phyloP scores from a whole-genome alignment of 345 rosid genomes.

The Mallotus nudiflorus region DNA sequence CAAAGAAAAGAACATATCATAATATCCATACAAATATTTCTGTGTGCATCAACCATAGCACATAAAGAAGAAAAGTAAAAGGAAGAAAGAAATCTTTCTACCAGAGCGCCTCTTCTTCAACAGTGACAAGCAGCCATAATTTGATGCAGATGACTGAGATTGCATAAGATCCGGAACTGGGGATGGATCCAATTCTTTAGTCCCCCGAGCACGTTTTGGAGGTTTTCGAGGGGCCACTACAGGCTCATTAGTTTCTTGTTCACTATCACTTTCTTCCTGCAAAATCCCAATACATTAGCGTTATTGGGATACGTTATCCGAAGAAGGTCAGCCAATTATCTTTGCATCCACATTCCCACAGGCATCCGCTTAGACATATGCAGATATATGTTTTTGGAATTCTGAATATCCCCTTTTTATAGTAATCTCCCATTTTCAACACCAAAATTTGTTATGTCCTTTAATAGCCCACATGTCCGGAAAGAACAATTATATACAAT shows the following conservation, averaged over 20 bases:
- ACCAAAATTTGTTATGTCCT: not conserved
- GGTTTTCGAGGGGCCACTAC: slow-evolving; percentile 43
- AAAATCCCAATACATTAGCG: slow-evolving; percentile 24
- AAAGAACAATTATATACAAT: not conserved
- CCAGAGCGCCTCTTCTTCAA: slow-evolving; percentile 72
- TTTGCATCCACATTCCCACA: not conserved
- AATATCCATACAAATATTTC: not conserved
- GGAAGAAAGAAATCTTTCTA: slow-evolving; percentile 27
- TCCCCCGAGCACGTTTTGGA: slow-evolving; percentile 52
- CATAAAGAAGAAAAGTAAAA: slow-evolving; percentile 9
- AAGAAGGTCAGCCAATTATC: not conserved
- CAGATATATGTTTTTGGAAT: not conserved
- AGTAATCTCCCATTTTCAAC: not conserved
- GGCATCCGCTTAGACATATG: not conserved
- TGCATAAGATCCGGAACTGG: slow-evolving; percentile 58
- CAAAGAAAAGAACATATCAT: not conserved
- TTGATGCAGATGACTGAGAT: slow-evolving; percentile 56
- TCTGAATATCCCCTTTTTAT: not conserved
- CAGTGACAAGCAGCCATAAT: slow-evolving; percentile 54
- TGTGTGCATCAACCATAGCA: too few species aligned
- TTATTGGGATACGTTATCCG: not conserved
- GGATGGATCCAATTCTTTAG: slow-evolving; percentile 50
- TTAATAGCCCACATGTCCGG: not conserved
- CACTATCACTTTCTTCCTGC: slow-evolving; percentile 79
- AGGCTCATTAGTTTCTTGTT: slow-evolving; percentile 59